Percentiles rank a stretch among this genome's conserved stretches.
phyloP scores from a whole-genome alignment of 192 early-diverging fungal species.

The Mortierella alpina region DNA sequence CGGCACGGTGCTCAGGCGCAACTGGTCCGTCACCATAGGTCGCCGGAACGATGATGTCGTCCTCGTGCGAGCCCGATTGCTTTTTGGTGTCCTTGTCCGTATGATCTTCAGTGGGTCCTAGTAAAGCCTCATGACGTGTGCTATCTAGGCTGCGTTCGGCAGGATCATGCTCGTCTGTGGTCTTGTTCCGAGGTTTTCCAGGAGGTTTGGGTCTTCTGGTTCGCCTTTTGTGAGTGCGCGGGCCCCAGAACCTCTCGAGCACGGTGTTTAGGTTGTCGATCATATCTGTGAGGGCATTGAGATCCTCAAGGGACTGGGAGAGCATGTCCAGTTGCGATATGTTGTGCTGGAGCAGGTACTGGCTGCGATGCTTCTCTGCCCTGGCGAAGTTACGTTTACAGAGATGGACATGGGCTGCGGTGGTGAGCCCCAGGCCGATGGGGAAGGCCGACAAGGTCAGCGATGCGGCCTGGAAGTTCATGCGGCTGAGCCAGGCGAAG shows the following conservation, averaged over 20 bases:
- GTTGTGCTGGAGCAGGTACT: slow-evolving; percentile 1
- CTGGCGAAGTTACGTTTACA: slow-evolving; percentile 1
- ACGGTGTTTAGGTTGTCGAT: slow-evolving; percentile 6
- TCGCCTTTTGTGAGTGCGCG: background rate
- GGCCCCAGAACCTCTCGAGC: background rate
- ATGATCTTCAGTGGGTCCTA: too few relatives aligned
- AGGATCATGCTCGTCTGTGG: too few relatives aligned
- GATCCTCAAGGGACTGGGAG: slow-evolving; percentile 1
- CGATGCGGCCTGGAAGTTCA: background rate
- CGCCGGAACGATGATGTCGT: too few relatives aligned
- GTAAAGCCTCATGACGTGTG: too few relatives aligned
- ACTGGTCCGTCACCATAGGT: too few relatives aligned
- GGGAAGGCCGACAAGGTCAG: slow-evolving; percentile 16
- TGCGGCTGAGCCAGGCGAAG: background rate
- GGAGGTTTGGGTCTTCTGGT: background rate
- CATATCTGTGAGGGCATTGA: slow-evolving; percentile 11
- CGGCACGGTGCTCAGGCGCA: too few relatives aligned
- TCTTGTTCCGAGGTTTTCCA: background rate
- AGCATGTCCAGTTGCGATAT: background rate
- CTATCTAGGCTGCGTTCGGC: too few relatives aligned
- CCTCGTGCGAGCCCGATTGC: too few relatives aligned
- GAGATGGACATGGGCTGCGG: slow-evolving; percentile 32
- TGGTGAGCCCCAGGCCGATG: slow-evolving; percentile 23
- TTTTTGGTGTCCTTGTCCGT: too few relatives aligned
- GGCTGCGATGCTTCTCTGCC: background rate